These are phyloP conservation scores for Sporothrix brasiliensis DNA, from an alignment of 2,329 filamentous ascomycete genomes.

Conservation along the genomic window DNA sequence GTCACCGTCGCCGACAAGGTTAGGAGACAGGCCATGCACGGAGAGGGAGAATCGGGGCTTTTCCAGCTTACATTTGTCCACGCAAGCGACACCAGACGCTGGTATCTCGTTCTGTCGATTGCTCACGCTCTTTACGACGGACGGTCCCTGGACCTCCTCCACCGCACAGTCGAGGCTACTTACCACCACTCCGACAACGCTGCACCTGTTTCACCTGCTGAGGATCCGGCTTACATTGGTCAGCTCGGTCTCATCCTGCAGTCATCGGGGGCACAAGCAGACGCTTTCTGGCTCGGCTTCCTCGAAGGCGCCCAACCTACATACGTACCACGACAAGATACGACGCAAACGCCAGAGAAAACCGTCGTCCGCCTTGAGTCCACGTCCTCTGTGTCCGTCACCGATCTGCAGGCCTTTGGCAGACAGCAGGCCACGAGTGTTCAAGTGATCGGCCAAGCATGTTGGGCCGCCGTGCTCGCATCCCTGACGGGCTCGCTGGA, in stretches of 20 bases:
- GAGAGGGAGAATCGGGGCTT: conserved; percentile 46
- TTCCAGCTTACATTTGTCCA: conserved; percentile 54
- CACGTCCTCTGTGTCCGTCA: conserved; percentile 48
- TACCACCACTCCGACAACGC: conserved; percentile 55
- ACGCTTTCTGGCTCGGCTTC: conserved; percentile 71
- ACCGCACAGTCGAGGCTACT: conserved; percentile 67
- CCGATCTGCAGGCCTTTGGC: conserved; percentile 62
- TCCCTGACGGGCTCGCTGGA: conserved; percentile 67
- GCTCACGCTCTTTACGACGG: conserved; percentile 90
- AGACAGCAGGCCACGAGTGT: conserved; percentile 67
- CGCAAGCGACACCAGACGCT: conserved; percentile 39
- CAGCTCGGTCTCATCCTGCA: conserved; percentile 57
- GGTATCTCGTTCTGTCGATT: conserved; percentile 67
- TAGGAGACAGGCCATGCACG: conserved; percentile 44
- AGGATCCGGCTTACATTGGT: conserved; percentile 12
- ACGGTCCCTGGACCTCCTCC: conserved; percentile 75
- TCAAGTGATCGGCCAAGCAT: conserved; percentile 75
- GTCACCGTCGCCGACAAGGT: conserved; percentile 45
- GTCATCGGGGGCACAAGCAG: conserved; percentile 48
- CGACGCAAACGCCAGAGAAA: conserved; percentile 37
- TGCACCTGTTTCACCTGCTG: rapidly evolving
- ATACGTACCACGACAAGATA: conserved; percentile 23
- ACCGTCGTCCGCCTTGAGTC: conserved; percentile 47
- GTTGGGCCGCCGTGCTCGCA: conserved; percentile 73
- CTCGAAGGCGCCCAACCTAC: conserved; percentile 56